phyloP scores from a whole-genome alignment of 2,329 filamentous ascomycete species.

The Epichloe amarillans region DNA sequence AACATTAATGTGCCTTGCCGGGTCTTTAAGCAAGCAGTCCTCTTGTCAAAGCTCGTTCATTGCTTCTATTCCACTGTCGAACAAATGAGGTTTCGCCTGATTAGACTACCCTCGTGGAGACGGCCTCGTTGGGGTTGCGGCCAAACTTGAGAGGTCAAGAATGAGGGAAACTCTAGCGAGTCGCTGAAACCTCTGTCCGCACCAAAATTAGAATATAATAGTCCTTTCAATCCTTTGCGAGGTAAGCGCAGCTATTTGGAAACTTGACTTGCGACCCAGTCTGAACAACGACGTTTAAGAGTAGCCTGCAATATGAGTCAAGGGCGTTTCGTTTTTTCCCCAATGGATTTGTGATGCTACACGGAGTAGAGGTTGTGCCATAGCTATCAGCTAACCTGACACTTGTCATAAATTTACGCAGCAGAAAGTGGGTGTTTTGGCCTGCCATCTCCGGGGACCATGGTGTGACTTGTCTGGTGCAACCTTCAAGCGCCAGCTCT shows the following conservation, averaged over 20 bases:
- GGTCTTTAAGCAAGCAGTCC: not conserved
- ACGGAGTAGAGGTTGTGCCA: not conserved
- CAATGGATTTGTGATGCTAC: not conserved
- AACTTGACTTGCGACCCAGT: not conserved
- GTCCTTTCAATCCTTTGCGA: not conserved
- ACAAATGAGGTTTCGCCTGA: not conserved
- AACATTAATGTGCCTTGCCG: too few species aligned
- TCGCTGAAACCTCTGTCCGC: not conserved
- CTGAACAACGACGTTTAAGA: not conserved
- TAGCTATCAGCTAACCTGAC: too few species aligned
- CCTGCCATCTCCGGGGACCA: not conserved
- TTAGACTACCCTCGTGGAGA: not conserved
- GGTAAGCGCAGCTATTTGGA: not conserved
- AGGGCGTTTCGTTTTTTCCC: not conserved
- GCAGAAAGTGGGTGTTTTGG: not conserved
- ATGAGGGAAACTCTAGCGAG: too few species aligned
- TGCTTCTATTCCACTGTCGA: too few species aligned
- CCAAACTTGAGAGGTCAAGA: too few species aligned
- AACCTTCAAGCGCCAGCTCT: not conserved
- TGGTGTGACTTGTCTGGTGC: not conserved
- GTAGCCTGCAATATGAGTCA: not conserved
- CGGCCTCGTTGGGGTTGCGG: too few species aligned
- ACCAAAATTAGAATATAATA: not conserved
- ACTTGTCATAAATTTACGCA: not conserved
- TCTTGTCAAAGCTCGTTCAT: not conserved